These are phyloP conservation scores for Trichoderma gamsii DNA, from an alignment of 495 filamentous ascomycete species.

Conservation along the genomic window DNA sequence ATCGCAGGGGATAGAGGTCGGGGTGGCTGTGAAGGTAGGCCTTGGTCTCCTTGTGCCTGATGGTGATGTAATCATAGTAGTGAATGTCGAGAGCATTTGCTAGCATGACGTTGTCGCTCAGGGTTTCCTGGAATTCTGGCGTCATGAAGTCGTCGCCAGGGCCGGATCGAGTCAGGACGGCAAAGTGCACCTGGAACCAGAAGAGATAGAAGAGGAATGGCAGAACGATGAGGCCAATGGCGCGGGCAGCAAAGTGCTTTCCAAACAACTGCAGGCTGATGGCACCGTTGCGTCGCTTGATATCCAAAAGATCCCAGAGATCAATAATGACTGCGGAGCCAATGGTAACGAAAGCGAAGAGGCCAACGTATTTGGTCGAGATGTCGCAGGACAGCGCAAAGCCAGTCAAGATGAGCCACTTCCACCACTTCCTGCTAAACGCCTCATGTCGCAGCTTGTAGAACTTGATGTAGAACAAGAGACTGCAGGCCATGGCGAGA, in stretches of 20 bases:
- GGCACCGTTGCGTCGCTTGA: constrained; percentile 72
- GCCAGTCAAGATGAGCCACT: constrained; percentile 93
- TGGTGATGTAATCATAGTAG: constrained; percentile 81
- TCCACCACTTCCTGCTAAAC: constrained; percentile 97
- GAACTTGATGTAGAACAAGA: constrained; percentile 92
- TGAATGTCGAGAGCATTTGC: constrained; percentile 77
- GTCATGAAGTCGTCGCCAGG: constrained; percentile 99
- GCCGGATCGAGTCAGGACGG: constrained; percentile 79
- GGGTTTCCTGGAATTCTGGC: constrained; percentile 93
- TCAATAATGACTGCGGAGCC: constrained; percentile 90
- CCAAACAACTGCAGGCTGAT: constrained; percentile 71
- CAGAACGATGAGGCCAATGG: constrained; percentile 74
- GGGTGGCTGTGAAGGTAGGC: constrained; percentile 90
- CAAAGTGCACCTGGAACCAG: constrained; percentile 99
- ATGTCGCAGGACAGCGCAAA: constrained; percentile 95
- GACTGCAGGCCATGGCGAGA: constrained; percentile 87
- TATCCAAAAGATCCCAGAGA: constrained; percentile 87
- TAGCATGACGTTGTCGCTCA: constrained; percentile 89
- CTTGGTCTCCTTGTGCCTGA: constrained; percentile 96
- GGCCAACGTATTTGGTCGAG: constrained; percentile 94
- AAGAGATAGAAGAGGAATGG: constrained; percentile 98
- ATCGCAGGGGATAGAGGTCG: constrained; percentile 83
- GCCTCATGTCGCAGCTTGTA: constrained; percentile 90
- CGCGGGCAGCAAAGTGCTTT: constrained; percentile 84
- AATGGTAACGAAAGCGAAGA: constrained; percentile 96